Evolutionary conservation across 2,329 filamentous ascomycete genomes (phyloP), one percentile per base, ranked within the genome.

Genomic region (Ophiostoma piceae): DNA sequence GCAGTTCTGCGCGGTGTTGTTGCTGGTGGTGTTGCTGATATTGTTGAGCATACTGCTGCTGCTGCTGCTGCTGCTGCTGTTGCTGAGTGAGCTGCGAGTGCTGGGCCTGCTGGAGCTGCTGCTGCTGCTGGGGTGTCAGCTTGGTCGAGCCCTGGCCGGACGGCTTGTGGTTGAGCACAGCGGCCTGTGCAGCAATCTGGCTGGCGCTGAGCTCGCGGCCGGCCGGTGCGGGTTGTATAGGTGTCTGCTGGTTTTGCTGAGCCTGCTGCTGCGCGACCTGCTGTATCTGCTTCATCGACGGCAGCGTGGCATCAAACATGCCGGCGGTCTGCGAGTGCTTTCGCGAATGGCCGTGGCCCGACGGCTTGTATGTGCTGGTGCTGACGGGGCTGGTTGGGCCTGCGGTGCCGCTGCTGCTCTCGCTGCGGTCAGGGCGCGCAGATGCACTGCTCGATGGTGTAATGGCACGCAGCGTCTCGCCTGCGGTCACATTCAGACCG

Each of bases 111-210:
- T 86, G 82, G 75, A 86, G 87, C 65, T 86, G 80, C 72, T 77
- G 79, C 71, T 78, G 74, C 75, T 77, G 70, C 32, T 74, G 73
- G 8, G 73, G 72, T 37, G 70, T 68, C 70, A 71, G 66, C 68
- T 69, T 71, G 57, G 70, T 19, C 26, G 68, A 47, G n/a, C 54
- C 57, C 37, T 67, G 70, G 0, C 41, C n/a, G 2, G 43, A 9
- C 62, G 82, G 81, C 75, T 86, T 83, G 75, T 89, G 85, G 43
- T 86, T 86, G 81, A 92, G 88, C 76, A 90, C 88, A 69, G 91
- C 91, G 11, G 91, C 88, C 79, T 93, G 91, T 22, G 91, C 91
- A 54, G 91, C 91, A 73, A 93, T 92, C 78, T 92, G 89, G 78
- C 90, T 92, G n/a, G 90, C 87, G 1, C 84, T 84, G 72, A 87